Conservation (phyloP, 768 basidiomycete species). For the Lentinula guzmanii region DNA sequence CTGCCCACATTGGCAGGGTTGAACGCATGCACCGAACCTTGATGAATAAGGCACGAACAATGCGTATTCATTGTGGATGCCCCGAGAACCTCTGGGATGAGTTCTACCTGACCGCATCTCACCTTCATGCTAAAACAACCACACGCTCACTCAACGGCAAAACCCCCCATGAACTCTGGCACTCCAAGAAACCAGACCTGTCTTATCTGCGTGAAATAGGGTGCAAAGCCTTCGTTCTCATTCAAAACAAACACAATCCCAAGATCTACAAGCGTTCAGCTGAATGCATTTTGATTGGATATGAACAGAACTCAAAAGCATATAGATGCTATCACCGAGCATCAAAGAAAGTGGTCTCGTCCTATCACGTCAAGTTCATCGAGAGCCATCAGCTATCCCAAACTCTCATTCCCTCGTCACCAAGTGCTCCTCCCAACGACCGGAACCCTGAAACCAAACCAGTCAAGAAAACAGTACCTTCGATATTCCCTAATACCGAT, state of each 20-base stretch:
- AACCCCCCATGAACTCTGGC: not conserved
- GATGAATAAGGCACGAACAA: not conserved
- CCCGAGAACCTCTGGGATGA: not conserved
- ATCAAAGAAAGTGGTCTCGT: not conserved
- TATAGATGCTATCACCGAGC: not conserved
- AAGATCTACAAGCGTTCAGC: not conserved
- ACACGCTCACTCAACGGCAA: not conserved
- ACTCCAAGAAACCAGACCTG: not conserved
- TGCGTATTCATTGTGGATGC: not conserved
- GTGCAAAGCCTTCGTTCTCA: not conserved
- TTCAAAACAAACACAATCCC: not conserved
- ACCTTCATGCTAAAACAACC: not conserved
- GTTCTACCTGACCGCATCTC: not conserved
- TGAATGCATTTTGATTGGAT: not conserved
- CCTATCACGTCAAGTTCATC: not conserved
- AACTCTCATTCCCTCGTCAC: too few relatives aligned
- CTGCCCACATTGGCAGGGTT: not conserved
- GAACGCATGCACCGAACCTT: not conserved
- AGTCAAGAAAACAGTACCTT: not conserved
- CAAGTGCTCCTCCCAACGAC: too few relatives aligned
- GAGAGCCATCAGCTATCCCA: not conserved
- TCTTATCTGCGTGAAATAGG: not conserved
- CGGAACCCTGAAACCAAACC: not conserved
- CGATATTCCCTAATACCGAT: not conserved
- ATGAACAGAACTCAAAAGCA: not conserved